Conservation (phyloP, 192 early-diverging fungal genomes). For the Oehlia diaphana region DNA sequence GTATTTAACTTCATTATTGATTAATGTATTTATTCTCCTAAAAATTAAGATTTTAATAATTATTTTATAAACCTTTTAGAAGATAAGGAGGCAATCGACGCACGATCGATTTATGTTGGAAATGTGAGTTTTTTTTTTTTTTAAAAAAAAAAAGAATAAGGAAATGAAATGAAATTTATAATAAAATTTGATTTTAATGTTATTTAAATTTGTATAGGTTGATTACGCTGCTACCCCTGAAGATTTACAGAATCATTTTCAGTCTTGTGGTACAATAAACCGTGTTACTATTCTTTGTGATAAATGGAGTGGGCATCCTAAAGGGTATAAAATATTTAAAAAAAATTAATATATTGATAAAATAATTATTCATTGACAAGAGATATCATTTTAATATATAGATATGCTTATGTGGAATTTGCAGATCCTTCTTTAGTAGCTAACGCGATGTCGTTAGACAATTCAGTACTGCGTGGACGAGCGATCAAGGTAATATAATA, state of each 20-base stretch:
- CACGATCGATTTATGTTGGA: slow-evolving; percentile 90
- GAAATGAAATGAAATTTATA: background rate
- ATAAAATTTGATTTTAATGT: background rate
- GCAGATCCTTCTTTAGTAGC: slow-evolving; percentile 75
- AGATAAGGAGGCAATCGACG: slow-evolving; percentile 76
- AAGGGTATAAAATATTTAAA: slow-evolving; percentile 50
- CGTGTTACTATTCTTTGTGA: slow-evolving; percentile 95
- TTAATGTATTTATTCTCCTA: background rate
- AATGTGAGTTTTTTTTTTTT: slow-evolving; percentile 60
- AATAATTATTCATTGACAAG: slow-evolving; percentile 33
- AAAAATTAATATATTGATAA: background rate
- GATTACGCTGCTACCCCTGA: slow-evolving; percentile 94
- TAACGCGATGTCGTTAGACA: slow-evolving; percentile 85
- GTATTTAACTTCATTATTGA: background rate
- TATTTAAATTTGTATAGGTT: slow-evolving; percentile 46
- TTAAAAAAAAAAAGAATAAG: too few relatives aligned
- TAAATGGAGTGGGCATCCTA: slow-evolving; percentile 89
- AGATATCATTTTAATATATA: slow-evolving; percentile 6
- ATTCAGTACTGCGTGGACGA: slow-evolving; percentile 86
- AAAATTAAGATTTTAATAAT: background rate
- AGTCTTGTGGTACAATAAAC: slow-evolving; percentile 94
- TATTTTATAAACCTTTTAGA: slow-evolving; percentile 4
- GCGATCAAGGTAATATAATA: slow-evolving; percentile 64
- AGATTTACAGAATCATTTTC: slow-evolving; percentile 93
- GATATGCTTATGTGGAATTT: slow-evolving; percentile 97